A percentile compares a stretch with the other conserved stretches of the same genome.
phyloP scores from a whole-genome alignment of 2,329 filamentous ascomycete genomes.

The Ophiocordyceps camponoti-rufipedis region DNA sequence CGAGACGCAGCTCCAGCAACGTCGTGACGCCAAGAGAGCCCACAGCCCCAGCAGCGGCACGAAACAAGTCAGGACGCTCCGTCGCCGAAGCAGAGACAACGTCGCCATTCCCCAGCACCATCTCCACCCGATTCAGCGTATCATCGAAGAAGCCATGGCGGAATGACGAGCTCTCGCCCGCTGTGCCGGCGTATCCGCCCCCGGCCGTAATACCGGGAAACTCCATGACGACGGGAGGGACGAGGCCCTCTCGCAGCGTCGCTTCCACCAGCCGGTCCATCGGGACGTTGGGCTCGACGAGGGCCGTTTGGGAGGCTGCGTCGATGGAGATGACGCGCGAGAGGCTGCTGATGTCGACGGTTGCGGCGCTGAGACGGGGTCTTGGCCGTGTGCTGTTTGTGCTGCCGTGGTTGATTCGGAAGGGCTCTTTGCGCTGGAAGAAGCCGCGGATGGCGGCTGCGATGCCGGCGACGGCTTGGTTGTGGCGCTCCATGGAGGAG shows the following conservation, averaged over 20 bases:
- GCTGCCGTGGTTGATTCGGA: slow-evolving; percentile 60
- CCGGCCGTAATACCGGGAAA: slow-evolving; percentile 61
- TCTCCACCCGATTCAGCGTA: slow-evolving; percentile 44
- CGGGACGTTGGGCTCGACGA: slow-evolving; percentile 59
- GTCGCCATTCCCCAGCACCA: slow-evolving; percentile 49
- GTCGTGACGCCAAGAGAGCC: slow-evolving; percentile 53
- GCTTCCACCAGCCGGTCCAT: slow-evolving; percentile 54
- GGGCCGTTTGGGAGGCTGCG: slow-evolving; percentile 30
- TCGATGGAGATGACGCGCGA: slow-evolving; percentile 47
- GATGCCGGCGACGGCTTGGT: slow-evolving; percentile 26
- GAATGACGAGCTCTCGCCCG: slow-evolving; percentile 54
- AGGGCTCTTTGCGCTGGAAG: slow-evolving; percentile 34
- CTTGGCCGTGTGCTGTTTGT: slow-evolving; percentile 53
- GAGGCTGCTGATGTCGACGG: slow-evolving; percentile 47
- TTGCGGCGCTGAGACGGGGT: slow-evolving; percentile 11
- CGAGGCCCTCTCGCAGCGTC: slow-evolving; percentile 44
- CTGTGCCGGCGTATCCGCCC: slow-evolving; percentile 52
- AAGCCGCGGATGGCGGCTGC: slow-evolving; percentile 27
- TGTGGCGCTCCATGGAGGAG: slow-evolving; percentile 32
- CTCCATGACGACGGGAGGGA: slow-evolving; percentile 59
- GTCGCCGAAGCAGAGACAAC: slow-evolving; percentile 32
- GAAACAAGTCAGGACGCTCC: slow-evolving; percentile 37
- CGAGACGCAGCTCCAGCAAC: slow-evolving; percentile 43
- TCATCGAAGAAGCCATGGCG: slow-evolving; percentile 54
- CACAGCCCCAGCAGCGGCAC: slow-evolving; percentile 46